Evolutionary conservation across 1,284 basidiomycete species (phyloP).

Genomic region (Sporisorium sorghi): DNA sequence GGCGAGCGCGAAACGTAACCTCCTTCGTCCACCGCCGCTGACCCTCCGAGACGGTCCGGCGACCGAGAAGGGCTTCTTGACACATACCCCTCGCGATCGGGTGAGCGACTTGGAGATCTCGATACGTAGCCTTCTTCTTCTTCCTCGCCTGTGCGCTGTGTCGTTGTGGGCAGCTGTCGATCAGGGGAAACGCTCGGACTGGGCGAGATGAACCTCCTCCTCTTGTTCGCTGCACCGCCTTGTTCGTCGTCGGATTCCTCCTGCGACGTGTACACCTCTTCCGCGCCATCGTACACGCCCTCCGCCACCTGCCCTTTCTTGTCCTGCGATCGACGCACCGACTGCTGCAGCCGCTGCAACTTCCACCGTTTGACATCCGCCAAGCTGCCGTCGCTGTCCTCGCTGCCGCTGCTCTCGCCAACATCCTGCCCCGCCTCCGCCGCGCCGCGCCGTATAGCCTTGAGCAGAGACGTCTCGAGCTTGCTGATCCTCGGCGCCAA

Average conservation of each 20-base stretch:
- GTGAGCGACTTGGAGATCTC: constrained; percentile 15
- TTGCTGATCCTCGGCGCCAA: constrained; percentile 76
- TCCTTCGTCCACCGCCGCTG: background rate
- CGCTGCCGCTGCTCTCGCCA: constrained; percentile 13
- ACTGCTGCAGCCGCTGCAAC: constrained; percentile 19
- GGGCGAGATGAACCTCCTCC: constrained; percentile 22
- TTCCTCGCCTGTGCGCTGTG: constrained; percentile 24
- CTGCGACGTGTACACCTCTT: constrained; percentile 51
- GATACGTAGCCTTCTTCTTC: constrained; percentile 12
- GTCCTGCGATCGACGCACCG: background rate
- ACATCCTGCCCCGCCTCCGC: background rate
- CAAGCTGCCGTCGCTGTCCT: constrained; percentile 25
- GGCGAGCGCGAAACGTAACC: constrained; percentile 15
- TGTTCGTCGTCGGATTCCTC: constrained; percentile 72
- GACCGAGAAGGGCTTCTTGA: constrained; percentile 24
- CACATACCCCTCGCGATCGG: constrained; percentile 11
- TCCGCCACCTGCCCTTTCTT: background rate
- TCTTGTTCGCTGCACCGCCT: background rate
- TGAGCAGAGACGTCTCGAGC: constrained; percentile 80
- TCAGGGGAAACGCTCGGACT: constrained; percentile 34
- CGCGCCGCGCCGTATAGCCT: constrained; percentile 17
- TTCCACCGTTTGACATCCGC: constrained; percentile 37
- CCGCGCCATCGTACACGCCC: background rate
- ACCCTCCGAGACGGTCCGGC: constrained; percentile 15
- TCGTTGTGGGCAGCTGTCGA: constrained; percentile 11